Percentiles rank a stretch among this genome's conserved stretches.
Evolutionary conservation across 768 basidiomycete genomes (phyloP).

Genomic region (Candolleomyces efflorescens): DNA sequence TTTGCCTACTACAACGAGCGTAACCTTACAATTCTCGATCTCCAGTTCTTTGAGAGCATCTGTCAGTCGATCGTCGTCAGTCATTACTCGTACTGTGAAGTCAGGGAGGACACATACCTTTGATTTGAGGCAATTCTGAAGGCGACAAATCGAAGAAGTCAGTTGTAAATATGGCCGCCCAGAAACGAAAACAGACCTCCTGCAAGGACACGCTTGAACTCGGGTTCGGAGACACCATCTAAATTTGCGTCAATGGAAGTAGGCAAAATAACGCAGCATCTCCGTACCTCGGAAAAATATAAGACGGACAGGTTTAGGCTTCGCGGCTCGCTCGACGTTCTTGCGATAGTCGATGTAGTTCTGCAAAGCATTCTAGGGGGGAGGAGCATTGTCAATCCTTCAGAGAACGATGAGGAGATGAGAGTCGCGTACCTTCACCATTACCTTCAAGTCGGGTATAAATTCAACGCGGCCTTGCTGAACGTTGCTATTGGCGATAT

Average conservation of each 20-base stretch:
- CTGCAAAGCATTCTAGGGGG: constrained; percentile 42
- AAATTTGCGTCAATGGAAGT: not conserved
- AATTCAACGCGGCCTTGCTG: constrained; percentile 64
- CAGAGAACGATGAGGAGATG: too few relatives aligned
- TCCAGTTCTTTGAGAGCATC: constrained; percentile 58
- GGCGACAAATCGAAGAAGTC: not conserved
- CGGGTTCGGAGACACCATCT: constrained; percentile 51
- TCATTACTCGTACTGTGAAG: not conserved
- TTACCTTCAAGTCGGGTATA: constrained; percentile 60
- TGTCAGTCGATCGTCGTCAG: constrained; percentile 19
- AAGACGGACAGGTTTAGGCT: constrained; percentile 47
- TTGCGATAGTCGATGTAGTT: constrained; percentile 54
- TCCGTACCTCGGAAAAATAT: constrained; percentile 66
- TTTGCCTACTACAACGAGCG: constrained; percentile 78
- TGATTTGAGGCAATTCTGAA: constrained; percentile 55
- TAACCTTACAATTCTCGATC: constrained; percentile 58
- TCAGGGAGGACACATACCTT: constrained; percentile 33
- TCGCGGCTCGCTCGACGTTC: constrained; percentile 39
- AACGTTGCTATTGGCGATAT: constrained; percentile 47
- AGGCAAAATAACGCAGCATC: not conserved
- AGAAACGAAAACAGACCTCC: constrained; percentile 35
- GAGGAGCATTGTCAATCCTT: not conserved
- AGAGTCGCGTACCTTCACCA: constrained; percentile 48
- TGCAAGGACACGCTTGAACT: constrained; percentile 49
- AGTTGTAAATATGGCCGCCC: too few relatives aligned